Percentiles rank a stretch among this genome's conserved stretches.
phyloP scores from a whole-genome alignment of 345 rosid genomes.

The Gossypium anomalum region DNA sequence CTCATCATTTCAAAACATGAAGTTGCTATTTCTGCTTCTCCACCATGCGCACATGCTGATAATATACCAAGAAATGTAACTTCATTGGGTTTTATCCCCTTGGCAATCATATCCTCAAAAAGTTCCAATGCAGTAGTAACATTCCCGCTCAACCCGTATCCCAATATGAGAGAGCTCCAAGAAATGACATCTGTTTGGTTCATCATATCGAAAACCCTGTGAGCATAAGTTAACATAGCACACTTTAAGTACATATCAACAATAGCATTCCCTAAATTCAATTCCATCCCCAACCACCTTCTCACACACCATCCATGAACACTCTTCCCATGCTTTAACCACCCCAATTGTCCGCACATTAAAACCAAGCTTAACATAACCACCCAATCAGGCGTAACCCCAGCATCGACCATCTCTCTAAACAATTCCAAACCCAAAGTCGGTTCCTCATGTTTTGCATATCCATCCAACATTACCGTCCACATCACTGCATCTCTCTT shows the following conservation, averaged over 20 bases:
- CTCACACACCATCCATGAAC: slow-evolving; percentile 63
- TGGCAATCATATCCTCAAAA: slow-evolving; percentile 38
- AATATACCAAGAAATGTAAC: slow-evolving; percentile 66
- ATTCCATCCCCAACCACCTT: slow-evolving; percentile 35
- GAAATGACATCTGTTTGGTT: slow-evolving; percentile 45
- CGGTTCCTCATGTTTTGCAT: slow-evolving; percentile 52
- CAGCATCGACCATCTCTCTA: slow-evolving; percentile 36
- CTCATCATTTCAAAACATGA: slow-evolving; percentile 38
- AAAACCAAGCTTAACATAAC: slow-evolving; percentile 62
- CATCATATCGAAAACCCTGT: slow-evolving; percentile 37
- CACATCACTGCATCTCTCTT: slow-evolving; percentile 50
- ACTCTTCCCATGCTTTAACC: slow-evolving; percentile 50
- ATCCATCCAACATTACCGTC: slow-evolving; percentile 62
- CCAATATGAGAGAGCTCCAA: slow-evolving; percentile 64
- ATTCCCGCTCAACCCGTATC: slow-evolving; percentile 50
- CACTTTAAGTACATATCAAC: slow-evolving; percentile 58
- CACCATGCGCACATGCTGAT: slow-evolving; percentile 64
- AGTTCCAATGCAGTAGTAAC: slow-evolving; percentile 31
- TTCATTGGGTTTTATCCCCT: slow-evolving; percentile 39
- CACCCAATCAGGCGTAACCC: slow-evolving; percentile 45
- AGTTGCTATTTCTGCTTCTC: slow-evolving; percentile 45
- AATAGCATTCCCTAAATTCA: slow-evolving; percentile 55
- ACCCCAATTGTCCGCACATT: slow-evolving; percentile 47
- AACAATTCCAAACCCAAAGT: slow-evolving; percentile 38
- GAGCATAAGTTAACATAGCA: slow-evolving; percentile 31